A percentile compares a stretch with the other conserved stretches of the same genome.
These are phyloP conservation scores for Ceratocystis smalleyi DNA, from an alignment of 2,329 filamentous ascomycete genomes.

Conservation along the genomic window DNA sequence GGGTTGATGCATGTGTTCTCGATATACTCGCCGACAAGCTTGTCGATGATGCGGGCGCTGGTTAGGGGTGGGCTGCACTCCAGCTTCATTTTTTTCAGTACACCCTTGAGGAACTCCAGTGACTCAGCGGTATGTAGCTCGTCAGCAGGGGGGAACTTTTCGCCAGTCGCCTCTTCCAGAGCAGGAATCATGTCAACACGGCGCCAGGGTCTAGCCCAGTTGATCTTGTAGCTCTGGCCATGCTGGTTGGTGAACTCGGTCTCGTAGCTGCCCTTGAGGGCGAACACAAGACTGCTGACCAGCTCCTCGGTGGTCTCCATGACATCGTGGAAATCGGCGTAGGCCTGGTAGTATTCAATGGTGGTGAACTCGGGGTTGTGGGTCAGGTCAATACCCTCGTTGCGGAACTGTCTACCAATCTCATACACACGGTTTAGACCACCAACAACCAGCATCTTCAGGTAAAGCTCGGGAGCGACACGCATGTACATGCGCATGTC, in stretches of 20 bases:
- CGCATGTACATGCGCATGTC: slow-evolving; percentile 92
- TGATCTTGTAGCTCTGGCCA: slow-evolving; percentile 76
- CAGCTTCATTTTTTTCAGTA: slow-evolving; percentile 80
- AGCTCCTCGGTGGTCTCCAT: slow-evolving; percentile 88
- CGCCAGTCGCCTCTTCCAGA: slow-evolving; percentile 74
- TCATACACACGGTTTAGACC: slow-evolving; percentile 92
- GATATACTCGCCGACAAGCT: slow-evolving; percentile 84
- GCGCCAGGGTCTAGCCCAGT: slow-evolving; percentile 93
- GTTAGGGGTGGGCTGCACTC: slow-evolving; percentile 83
- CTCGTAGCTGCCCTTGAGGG: slow-evolving; percentile 68
- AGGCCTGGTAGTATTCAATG: slow-evolving; percentile 94
- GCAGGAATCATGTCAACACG: slow-evolving; percentile 83
- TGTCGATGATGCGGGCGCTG: slow-evolving; percentile 92
- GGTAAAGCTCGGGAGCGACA: slow-evolving; percentile 84
- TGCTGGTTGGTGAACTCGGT: slow-evolving; percentile 76
- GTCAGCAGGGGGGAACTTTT: slow-evolving; percentile 83
- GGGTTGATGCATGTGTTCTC: slow-evolving; percentile 89
- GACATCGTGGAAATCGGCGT: slow-evolving; percentile 78
- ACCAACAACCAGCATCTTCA: slow-evolving; percentile 92
- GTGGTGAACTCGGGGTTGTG: slow-evolving; percentile 96
- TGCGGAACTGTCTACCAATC: slow-evolving; percentile 87
- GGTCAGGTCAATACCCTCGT: slow-evolving; percentile 58
- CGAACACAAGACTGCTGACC: slow-evolving; percentile 75
- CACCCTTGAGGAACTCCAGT: slow-evolving; percentile 66
- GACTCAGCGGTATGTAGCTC: slow-evolving; percentile 82